A percentile compares a stretch with the other conserved stretches of the same genome.
Conservation (phyloP, 1,284 basidiomycete genomes). For the Volvariella volvacea region DNA sequence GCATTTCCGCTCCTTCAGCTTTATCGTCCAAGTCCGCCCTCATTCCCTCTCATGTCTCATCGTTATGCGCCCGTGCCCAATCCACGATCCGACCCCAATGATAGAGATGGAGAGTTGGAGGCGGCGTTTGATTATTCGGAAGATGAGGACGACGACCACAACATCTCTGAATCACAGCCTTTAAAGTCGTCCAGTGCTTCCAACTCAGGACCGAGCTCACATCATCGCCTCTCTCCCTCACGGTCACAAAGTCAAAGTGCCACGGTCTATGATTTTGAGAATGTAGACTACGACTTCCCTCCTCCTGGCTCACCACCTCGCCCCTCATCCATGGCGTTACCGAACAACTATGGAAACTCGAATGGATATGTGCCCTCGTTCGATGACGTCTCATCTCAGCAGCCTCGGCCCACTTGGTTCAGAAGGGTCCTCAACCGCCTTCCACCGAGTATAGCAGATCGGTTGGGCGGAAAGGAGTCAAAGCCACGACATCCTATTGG, state of each 20-base stretch:
- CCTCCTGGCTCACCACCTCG: conserved; percentile 82
- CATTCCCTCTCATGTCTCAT: conserved; percentile 41
- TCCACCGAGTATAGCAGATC: conserved; percentile 39
- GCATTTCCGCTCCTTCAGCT: no score
- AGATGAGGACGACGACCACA: conserved; percentile 49
- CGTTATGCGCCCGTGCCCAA: conserved; percentile 69
- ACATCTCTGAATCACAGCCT: conserved; percentile 43
- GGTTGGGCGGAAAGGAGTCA: conserved; percentile 42
- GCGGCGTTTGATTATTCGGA: conserved; percentile 73
- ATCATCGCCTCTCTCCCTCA: conserved; percentile 14
- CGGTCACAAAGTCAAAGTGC: conserved; percentile 24
- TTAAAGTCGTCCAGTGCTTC: conserved; percentile 33
- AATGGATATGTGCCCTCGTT: conserved; percentile 71
- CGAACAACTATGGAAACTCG: conserved; percentile 72
- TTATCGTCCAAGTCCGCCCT: no score
- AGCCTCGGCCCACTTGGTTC: conserved; percentile 46
- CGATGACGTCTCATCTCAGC: conserved; percentile 26
- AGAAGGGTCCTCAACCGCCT: conserved; percentile 51
- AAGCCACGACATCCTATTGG: conserved; percentile 50
- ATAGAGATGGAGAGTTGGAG: conserved; percentile 60
- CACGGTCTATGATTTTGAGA: conserved; percentile 76
- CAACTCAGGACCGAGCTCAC: neutral
- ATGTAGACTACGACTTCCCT: conserved; percentile 71
- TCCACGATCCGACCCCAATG: conserved; percentile 36
- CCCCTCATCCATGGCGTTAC: conserved; percentile 54